Evolutionary conservation across 768 basidiomycete genomes (phyloP).

Genomic region (Leucosporidium creatinivorum): DNA sequence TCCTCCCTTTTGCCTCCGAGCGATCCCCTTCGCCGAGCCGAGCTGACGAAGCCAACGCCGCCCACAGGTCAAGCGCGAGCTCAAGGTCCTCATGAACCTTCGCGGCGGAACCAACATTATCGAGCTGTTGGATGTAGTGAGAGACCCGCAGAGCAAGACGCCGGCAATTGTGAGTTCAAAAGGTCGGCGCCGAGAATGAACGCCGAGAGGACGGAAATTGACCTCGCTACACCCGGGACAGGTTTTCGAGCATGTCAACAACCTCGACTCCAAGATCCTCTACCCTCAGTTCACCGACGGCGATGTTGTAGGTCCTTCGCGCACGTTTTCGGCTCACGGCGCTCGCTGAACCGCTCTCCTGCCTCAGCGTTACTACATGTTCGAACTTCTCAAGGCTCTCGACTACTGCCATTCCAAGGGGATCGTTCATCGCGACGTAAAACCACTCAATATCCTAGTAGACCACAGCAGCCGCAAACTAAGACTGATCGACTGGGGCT

Average conservation of each 20-base stretch:
- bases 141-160: conserved; percentile 28
- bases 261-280: conserved; percentile 32
- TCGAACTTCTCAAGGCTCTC: conserved; percentile 34
- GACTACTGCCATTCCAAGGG: conserved; percentile 34
- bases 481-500: conserved; percentile 34
- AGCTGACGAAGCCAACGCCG: no score
- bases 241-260: conserved; percentile 35
- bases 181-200: background rate
- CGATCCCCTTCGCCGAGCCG: no score
- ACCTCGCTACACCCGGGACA: background rate
- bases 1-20: no score
- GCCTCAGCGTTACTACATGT: conserved; percentile 25
- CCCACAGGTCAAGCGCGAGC: conserved; percentile 34
- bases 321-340: background rate
- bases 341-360: background rate
- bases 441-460: conserved; percentile 34
- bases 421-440: conserved; percentile 36
- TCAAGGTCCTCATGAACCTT: conserved; percentile 29
- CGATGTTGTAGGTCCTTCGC: conserved; percentile 21
- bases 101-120: conserved; percentile 32
- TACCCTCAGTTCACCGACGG: conserved; percentile 32
- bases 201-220: background rate
- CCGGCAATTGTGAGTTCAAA: background rate
- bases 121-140: conserved; percentile 28
- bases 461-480: conserved; percentile 29